Evolutionary conservation across 768 basidiomycete genomes (phyloP), one percentile per base, ranked within the genome.

Genomic region (Boletus rex-veris): DNA sequence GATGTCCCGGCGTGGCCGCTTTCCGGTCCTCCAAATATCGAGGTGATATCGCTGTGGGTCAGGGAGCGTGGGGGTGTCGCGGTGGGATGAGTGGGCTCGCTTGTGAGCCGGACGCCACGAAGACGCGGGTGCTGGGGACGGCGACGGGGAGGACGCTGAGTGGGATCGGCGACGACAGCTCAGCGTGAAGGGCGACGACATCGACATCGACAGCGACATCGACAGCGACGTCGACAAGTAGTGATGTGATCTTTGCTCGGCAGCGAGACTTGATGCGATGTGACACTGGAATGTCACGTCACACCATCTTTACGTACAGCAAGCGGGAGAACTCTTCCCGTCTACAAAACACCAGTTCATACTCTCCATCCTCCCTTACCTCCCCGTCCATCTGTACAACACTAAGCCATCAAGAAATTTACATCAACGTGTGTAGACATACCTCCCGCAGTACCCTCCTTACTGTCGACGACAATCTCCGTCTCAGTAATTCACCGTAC

Each of bases 11-110:
- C 82, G 80, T 31, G 76, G 75, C 49, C 80, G 72, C 63, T 86
- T 86, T 26, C 79, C 77, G 50, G 75, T 75, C 55, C 79, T 71
- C 77, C 79, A 81, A 26, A 70, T 62, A 56, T 83, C 82, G 28
- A 79, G 69, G 61, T 79, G 80, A 76, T 77, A 79, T 66, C 73
- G 80, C 51, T 75, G 75, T 7, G 75, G 52, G 59, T 75, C 66
- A 55, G 70, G 66, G 58, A 69, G 59, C 42, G 69, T 66, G 31
- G 75, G 70, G 44, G 64, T 64, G 52, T 68, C 64, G 44, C 66
- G 63, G 47, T 69, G 70, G 50, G 71, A 73, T n/a, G 77, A 75
- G 49, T 76, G 74, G 11, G 77, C 69, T 55, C 84, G 75, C 63
- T 85, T 85, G 48, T 71, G 69, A 5, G 81, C 70, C 31, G 68